phyloP scores from a whole-genome alignment of 2,329 filamentous ascomycete species.

The Exophiala aquamarina region DNA sequence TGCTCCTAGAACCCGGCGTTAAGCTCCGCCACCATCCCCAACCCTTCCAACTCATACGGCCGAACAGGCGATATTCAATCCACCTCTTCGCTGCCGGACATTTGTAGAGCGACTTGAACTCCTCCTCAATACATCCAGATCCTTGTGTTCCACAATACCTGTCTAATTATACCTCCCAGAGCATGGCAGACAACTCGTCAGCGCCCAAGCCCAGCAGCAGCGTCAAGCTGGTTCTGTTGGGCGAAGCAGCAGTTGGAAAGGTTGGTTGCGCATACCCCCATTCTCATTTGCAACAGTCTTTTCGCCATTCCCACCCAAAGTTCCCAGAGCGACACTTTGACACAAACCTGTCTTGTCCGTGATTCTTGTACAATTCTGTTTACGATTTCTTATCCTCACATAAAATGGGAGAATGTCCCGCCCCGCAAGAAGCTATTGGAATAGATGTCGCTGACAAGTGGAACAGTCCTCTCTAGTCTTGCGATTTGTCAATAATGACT shows the following conservation, averaged over 20 bases:
- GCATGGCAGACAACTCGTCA: conserved; percentile 71
- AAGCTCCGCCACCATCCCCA: too few species aligned
- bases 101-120: too few species aligned
- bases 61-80: too few species aligned
- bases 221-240: conserved; percentile 97
- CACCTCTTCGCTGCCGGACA: too few species aligned
- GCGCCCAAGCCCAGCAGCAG: conserved; percentile 95
- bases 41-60: too few species aligned
- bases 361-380: conserved; percentile 18
- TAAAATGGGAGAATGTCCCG: conserved; percentile 1
- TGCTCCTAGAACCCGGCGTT: too few species aligned
- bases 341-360: not conserved
- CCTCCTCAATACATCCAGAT: not conserved
- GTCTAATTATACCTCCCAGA: conserved; percentile 4
- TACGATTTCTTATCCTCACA: conserved; percentile 19
- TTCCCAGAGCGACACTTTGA: conserved; percentile 3
- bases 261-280: conserved; percentile 50
- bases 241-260: conserved; percentile 98
- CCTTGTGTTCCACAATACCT: too few species aligned
- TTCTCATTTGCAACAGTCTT: conserved; percentile 17
- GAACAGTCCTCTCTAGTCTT: conserved; percentile 88
- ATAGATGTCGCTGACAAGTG: not conserved
- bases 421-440: not conserved
- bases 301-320: not conserved
- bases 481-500: conserved; percentile 99